Percentiles rank a stretch among this genome's conserved stretches.
Evolutionary conservation across 768 basidiomycete genomes (phyloP).

Genomic region (Piloderma croceum): DNA sequence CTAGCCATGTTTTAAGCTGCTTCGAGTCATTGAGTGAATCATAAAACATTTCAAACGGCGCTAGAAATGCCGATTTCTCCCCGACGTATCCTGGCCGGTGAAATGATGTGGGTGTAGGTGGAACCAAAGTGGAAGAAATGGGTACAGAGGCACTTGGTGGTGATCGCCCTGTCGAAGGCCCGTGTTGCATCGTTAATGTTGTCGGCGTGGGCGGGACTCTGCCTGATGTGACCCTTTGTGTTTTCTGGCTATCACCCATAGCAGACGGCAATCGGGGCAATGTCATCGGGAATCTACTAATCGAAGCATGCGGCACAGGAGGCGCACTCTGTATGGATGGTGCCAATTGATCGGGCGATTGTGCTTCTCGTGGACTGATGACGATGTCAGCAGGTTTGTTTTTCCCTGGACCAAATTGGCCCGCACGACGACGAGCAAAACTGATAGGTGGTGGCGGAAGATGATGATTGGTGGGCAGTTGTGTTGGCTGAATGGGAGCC

Average conservation of each 20-base stretch:
- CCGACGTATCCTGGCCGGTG: slow-evolving; percentile 55
- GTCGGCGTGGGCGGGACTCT: slow-evolving; percentile 74
- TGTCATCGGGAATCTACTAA: slow-evolving; percentile 55
- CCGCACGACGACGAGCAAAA: slow-evolving; percentile 70
- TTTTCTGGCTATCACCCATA: slow-evolving; percentile 36
- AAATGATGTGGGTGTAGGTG: slow-evolving; percentile 63
- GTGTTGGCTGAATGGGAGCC: slow-evolving; percentile 6
- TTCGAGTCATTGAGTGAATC: slow-evolving; percentile 78
- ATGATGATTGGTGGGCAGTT: slow-evolving; percentile 31
- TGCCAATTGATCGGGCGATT: slow-evolving; percentile 48
- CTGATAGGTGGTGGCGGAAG: slow-evolving; percentile 69
- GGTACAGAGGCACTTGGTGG: slow-evolving; percentile 59
- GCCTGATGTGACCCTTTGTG: slow-evolving; percentile 45
- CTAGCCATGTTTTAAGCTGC: slow-evolving; percentile 71
- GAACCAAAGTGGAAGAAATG: slow-evolving; percentile 61
- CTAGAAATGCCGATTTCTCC: slow-evolving; percentile 72
- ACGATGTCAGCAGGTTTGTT: slow-evolving; percentile 77
- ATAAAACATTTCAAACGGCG: slow-evolving; percentile 80
- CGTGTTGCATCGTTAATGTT: slow-evolving; percentile 45
- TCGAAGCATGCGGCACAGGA: slow-evolving; percentile 53
- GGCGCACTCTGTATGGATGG: slow-evolving; percentile 77
- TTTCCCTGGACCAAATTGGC: slow-evolving; percentile 51
- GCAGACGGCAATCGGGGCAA: slow-evolving; percentile 59
- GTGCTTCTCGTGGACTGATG: slow-evolving; percentile 63
- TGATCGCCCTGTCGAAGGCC: slow-evolving; percentile 29